Percentiles rank a stretch among this genome's conserved stretches.
Conservation (phyloP, 257 asterid species). For the Solanum pennellii region DNA sequence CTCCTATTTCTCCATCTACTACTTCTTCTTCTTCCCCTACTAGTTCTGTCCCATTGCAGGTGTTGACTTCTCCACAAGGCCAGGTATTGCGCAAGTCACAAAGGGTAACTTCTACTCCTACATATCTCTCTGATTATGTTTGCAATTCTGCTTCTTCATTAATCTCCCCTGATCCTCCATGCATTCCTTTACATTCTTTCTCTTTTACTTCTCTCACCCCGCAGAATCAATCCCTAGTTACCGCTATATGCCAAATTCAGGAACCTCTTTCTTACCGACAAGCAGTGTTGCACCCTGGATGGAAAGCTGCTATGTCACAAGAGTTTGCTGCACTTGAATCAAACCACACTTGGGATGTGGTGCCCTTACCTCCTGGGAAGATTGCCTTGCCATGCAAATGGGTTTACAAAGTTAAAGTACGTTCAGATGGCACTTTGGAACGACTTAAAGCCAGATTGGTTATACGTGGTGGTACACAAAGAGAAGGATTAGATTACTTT, state of each 20-base stretch:
- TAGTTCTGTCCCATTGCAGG: no score
- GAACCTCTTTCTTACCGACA: background rate
- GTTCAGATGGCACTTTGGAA: no score
- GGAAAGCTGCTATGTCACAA: background rate
- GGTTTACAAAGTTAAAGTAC: background rate
- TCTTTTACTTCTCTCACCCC: background rate
- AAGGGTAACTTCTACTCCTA: no score
- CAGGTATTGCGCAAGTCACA: no score
- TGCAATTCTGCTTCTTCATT: no score
- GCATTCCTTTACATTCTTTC: background rate
- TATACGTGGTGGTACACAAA: background rate
- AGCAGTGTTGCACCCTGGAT: background rate
- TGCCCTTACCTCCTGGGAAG: background rate
- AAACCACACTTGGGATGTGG: background rate
- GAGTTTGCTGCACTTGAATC: background rate
- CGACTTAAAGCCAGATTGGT: no score
- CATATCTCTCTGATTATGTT: no score
- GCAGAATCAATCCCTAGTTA: background rate
- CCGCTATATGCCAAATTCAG: background rate
- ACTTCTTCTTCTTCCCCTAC: no score
- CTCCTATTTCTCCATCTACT: no score
- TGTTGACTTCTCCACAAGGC: no score
- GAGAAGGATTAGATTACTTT: background rate
- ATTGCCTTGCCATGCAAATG: background rate
- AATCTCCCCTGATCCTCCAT: background rate